Evolutionary conservation across 768 basidiomycete species (phyloP), one percentile per base, ranked within the genome.

Genomic region (Stropharia rugosoannulata): DNA sequence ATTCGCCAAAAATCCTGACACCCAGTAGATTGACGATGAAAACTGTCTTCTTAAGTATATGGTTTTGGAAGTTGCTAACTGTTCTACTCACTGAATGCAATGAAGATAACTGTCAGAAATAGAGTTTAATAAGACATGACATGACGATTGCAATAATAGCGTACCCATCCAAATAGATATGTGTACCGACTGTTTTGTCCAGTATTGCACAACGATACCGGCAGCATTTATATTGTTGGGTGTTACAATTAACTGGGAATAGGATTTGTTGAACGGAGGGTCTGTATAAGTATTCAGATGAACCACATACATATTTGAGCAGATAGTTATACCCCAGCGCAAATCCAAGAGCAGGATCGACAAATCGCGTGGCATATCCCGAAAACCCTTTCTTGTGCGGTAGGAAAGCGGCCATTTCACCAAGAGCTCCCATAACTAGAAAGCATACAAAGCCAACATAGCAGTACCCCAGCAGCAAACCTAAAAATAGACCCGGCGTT

Each of bases 331-430:
- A 86, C 46, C 85, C 86, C 15, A 86, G 68, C 13, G 82, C 85
- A 65, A 88, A 87, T 38, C 83, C 85, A 43, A 86, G 75, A 18
- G 85, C 84, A 49, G 86, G 85, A 66, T 87, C 86, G 18, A 82
- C 80, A 61, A 85, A 85, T 46, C 86, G 80, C 1, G 83, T 80
- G 0, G 84, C 83, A 62, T 85, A 85, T 2, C 83, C 84, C 50
- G 79, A 70, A 54, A 79, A 80, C 2, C 82, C 84, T 58, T 82
- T 82, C 67, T 86, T 85, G 68, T 84, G 82, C 13, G 82, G 82
- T 39, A 81, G 66, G 62, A 75, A 80, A 12, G 78, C 71, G 18
- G 79, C 75, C 77, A 80, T 80, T 64, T 79, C 79, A 51, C 79
- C 78, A 5, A 80, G 72, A 8, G 78, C 73, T 39, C 81, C 70